These are phyloP conservation scores for Trichoderma sp. DNA, from an alignment of 2,329 filamentous ascomycete genomes.

Conservation along the genomic window DNA sequence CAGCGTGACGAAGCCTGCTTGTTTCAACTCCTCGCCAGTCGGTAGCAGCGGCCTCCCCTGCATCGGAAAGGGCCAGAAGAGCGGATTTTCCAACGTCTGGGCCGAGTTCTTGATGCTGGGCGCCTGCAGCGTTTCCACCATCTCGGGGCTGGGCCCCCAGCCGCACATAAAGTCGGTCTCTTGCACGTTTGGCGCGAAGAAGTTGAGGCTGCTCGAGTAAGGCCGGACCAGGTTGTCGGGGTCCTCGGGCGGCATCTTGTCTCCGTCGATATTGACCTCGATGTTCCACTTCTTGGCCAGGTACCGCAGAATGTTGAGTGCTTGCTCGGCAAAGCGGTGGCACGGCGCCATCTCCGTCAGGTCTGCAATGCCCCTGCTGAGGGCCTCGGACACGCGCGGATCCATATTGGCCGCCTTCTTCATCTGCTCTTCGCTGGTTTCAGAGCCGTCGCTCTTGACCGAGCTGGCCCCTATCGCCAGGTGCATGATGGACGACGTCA, in stretches of 20 bases:
- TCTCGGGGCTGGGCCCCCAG: constrained; percentile 38
- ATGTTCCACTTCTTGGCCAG: constrained; percentile 59
- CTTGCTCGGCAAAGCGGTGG: constrained; percentile 59
- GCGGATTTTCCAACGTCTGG: constrained; percentile 47
- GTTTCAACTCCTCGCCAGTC: constrained; percentile 43
- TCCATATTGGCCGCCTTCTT: constrained; percentile 36
- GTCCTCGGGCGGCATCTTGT: constrained; percentile 34
- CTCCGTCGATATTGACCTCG: constrained; percentile 43
- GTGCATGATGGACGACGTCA: constrained; percentile 60
- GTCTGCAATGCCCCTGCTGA: constrained; percentile 55
- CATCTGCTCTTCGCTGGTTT: constrained; percentile 27
- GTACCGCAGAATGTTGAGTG: constrained; percentile 57
- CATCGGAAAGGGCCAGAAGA: constrained; percentile 61
- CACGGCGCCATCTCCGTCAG: constrained; percentile 60
- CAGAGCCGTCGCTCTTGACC: constrained; percentile 23
- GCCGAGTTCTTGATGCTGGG: constrained; percentile 29
- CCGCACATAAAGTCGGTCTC: constrained; percentile 47
- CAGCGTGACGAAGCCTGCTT: constrained; percentile 50
- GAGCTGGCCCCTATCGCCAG: constrained; percentile 49
- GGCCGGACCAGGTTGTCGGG: constrained; percentile 45
- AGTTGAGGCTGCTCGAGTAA: constrained; percentile 52
- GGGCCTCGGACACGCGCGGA: constrained; percentile 41
- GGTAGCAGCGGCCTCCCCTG: constrained; percentile 55
- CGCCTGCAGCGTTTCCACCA: constrained; percentile 20
- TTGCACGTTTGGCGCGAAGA: constrained; percentile 51